Base-by-base conservation (phyloP, 108 stramenopile species). In the Skeletonema menzelii region DNA sequence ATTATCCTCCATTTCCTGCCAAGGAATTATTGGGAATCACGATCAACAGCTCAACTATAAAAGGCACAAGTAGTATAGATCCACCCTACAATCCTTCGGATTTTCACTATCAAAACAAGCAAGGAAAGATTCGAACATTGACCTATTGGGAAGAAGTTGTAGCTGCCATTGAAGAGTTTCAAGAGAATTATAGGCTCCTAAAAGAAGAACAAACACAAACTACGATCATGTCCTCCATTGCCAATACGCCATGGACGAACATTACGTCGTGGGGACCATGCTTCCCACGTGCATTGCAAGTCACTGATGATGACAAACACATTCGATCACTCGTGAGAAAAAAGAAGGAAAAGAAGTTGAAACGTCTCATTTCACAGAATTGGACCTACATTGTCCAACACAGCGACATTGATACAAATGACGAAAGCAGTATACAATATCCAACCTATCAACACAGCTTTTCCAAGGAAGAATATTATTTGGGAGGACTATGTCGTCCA, bases 401-500 rank as follows among this genome's bases (percentile, higher is more conserved):
- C 26, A 72, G 56, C 24, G 27, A 46, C 14, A 53, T 55, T 6
- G 12, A 44, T 8, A 72, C 62, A 13, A 32, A 27, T 24, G 72
- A 64, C 19, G 63, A 73, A 40, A 6, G 15, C 15, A 63, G 47
- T 1, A 73, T 73, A 27, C 8, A 44, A 0, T 73, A 73, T 14
- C 28, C 26, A 35, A 67, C 53, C 56, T 60, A 69, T 30, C 42
- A 13, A 35, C 38, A 60, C 20, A 53, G 35, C 5, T 73, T 20
- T 38, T 62, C 56, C 11, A 24, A 47, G n/a, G 58, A 63, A n/a
- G 46, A 75, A 37, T 56, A 69, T 0, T 40, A 27, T 65, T 24
- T 69, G 2, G 73, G 38, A 38, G 94, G 89, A 28, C 34, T 82
- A 8, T 95, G 94, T 66, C 85, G 92, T 5, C 94, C 94, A 22